Percentiles rank a stretch among this genome's conserved stretches.
phyloP scores from a whole-genome alignment of 2,329 filamentous ascomycete genomes.

The Penicillium hordei region DNA sequence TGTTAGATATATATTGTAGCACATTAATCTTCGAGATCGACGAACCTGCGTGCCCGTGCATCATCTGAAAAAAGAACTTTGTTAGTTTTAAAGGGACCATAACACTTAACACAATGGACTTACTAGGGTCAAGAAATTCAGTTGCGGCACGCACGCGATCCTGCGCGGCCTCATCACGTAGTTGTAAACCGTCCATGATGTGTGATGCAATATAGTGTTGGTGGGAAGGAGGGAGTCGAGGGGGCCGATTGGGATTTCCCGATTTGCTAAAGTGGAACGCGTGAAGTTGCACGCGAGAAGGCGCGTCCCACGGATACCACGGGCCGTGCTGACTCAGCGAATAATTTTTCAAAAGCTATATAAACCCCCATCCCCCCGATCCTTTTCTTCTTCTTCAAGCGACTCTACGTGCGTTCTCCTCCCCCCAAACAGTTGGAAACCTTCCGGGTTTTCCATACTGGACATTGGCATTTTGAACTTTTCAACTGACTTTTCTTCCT shows the following conservation, averaged over 20 bases:
- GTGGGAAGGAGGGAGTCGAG: slow-evolving; percentile 17
- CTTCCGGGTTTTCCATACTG: neutral
- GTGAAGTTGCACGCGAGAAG: slow-evolving; percentile 15
- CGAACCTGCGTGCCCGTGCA: slow-evolving; percentile 55
- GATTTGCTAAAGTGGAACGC: slow-evolving; percentile 37
- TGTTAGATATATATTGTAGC: slow-evolving; percentile 13
- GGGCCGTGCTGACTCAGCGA: neutral
- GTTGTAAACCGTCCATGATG: slow-evolving; percentile 69
- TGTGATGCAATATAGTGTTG: slow-evolving; percentile 17
- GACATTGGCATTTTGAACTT: neutral
- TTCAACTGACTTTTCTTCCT: slow-evolving; percentile 20
- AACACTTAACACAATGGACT: slow-evolving; percentile 32
- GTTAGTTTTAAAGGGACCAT: slow-evolving; percentile 10
- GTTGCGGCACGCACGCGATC: slow-evolving; percentile 83
- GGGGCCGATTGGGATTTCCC: slow-evolving; percentile 20
- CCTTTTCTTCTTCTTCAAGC: slow-evolving; percentile 13
- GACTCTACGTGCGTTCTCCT: slow-evolving; percentile 13
- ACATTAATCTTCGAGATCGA: neutral
- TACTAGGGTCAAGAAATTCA: slow-evolving; percentile 93
- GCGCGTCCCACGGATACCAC: neutral
- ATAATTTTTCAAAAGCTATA: slow-evolving; percentile 9
- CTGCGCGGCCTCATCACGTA: slow-evolving; percentile 79
- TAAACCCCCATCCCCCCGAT: slow-evolving; percentile 1
- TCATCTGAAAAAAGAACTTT: slow-evolving; percentile 48
- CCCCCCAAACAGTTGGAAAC: slow-evolving; percentile 5